These are phyloP conservation scores for Millerozyma miso DNA, from an alignment of 805 yeast genomes.

Conservation along the genomic window DNA sequence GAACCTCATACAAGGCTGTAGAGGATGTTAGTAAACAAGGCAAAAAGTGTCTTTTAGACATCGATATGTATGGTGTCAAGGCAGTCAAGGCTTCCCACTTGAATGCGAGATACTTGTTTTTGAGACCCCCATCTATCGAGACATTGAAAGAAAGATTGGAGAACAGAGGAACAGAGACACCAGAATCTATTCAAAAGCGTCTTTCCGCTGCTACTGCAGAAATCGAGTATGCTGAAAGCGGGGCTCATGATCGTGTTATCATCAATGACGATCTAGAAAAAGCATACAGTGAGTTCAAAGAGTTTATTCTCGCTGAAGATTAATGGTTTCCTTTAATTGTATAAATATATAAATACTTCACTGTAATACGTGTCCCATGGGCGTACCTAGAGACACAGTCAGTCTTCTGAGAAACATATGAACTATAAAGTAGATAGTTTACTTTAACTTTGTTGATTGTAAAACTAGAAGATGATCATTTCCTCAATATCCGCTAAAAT, in stretches of 20 bases:
- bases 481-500: too few relatives aligned
- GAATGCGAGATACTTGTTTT: constrained; percentile 79
- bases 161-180: constrained; percentile 93
- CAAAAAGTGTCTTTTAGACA: constrained; percentile 85
- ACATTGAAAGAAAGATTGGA: constrained; percentile 68
- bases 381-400: too few relatives aligned
- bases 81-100: constrained; percentile 79
- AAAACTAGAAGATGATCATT: too few relatives aligned
- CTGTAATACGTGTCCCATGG: too few relatives aligned
- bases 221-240: constrained; percentile 81
- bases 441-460: too few relatives aligned
- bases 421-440: too few relatives aligned
- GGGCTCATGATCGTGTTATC: constrained; percentile 85
- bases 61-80: constrained; percentile 99
- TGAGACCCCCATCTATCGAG: constrained; percentile 91
- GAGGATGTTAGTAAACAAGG: constrained; percentile 62
- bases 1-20: constrained; percentile 86
- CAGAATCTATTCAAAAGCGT: constrained; percentile 79
- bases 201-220: constrained; percentile 84
- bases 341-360: too few relatives aligned
- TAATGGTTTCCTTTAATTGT: too few relatives aligned
- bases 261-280: constrained; percentile 89
- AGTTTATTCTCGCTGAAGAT: constrained; percentile 55
- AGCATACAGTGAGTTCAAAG: constrained; percentile 79
- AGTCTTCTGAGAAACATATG: too few relatives aligned